These are phyloP conservation scores for Cercospora sp. DNA, from an alignment of 2,329 filamentous ascomycete genomes.

Conservation along the genomic window DNA sequence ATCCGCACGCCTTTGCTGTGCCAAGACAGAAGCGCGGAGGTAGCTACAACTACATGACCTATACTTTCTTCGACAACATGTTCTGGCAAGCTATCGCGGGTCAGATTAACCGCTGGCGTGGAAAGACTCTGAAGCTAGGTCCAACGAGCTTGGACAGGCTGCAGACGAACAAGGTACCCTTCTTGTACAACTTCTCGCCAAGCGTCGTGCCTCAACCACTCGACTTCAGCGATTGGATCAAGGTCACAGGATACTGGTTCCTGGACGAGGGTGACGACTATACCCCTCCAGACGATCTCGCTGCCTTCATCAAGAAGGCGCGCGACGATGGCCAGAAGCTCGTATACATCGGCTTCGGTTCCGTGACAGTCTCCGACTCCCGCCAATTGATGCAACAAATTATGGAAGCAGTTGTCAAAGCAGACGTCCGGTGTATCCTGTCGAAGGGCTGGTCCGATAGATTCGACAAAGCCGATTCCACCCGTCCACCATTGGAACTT, in stretches of 20 bases:
- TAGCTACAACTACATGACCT: constrained; percentile 91
- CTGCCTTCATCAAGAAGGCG: constrained; percentile 80
- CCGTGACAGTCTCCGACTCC: constrained; percentile 89
- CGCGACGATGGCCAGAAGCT: constrained; percentile 81
- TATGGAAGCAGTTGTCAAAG: constrained; percentile 83
- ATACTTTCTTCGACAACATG: constrained; percentile 92
- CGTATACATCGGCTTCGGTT: constrained; percentile 96
- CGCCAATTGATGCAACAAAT: constrained; percentile 88
- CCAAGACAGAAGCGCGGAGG: constrained; percentile 80
- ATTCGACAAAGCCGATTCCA: constrained; percentile 58
- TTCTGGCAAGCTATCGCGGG: constrained; percentile 93
- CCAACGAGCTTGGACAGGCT: constrained; percentile 84
- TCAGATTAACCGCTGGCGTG: constrained; percentile 91
- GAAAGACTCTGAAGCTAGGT: constrained; percentile 72
- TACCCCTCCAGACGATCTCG: constrained; percentile 72
- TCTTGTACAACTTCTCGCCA: constrained; percentile 95
- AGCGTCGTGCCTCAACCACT: constrained; percentile 90
- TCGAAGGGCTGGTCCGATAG: constrained; percentile 98
- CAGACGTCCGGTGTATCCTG: constrained; percentile 89
- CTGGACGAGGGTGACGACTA: constrained; percentile 73
- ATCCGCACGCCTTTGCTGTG: constrained; percentile 94
- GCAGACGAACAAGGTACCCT: constrained; percentile 96
- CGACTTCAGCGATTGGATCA: constrained; percentile 97
- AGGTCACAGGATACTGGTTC: constrained; percentile 98
- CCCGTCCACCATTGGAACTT: constrained; percentile 63